A percentile compares a stretch with the other conserved stretches of the same genome.
These are phyloP conservation scores for Hanseniaspora thailandica DNA, from an alignment of 805 yeast genomes.

Conservation along the genomic window DNA sequence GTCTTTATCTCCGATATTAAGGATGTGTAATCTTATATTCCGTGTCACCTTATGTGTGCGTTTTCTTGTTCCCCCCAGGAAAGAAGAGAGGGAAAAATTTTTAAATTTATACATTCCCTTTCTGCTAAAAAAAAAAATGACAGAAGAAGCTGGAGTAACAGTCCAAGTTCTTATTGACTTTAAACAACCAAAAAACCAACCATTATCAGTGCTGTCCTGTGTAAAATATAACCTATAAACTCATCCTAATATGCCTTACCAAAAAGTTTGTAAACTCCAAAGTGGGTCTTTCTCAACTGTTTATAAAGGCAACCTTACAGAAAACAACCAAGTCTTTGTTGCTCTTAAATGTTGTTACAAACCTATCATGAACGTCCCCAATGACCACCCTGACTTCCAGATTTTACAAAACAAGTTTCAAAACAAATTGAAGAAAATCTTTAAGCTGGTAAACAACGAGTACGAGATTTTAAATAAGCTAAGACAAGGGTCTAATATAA, in stretches of 20 bases:
- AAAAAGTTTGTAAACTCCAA: constrained; percentile 21
- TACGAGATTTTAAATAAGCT: constrained; percentile 30
- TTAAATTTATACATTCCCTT: too few species aligned
- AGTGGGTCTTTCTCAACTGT: constrained; percentile 28
- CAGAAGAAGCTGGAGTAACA: too few species aligned
- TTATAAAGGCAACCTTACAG: constrained; percentile 23
- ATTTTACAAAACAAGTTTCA: constrained; percentile 7
- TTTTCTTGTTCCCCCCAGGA: too few species aligned
- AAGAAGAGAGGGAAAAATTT: too few species aligned
- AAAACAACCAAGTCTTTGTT: constrained; percentile 20
- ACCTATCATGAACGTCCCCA: constrained; percentile 9
- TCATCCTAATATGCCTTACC: constrained; percentile 20
- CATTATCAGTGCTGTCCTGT: too few species aligned
- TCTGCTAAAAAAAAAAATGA: too few species aligned
- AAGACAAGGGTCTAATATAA: constrained; percentile 23
- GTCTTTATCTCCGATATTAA: too few species aligned
- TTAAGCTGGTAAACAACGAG: constrained; percentile 21
- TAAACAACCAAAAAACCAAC: background rate
- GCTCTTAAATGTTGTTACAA: constrained; percentile 26
- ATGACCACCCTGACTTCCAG: background rate
- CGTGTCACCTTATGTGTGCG: too few species aligned
- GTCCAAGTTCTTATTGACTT: background rate
- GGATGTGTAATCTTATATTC: too few species aligned
- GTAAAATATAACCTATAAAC: too few species aligned
- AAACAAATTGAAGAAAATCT: constrained; percentile 14